Conservation (phyloP, 2,329 filamentous ascomycete species). For the Plectosphaerella sp. region DNA sequence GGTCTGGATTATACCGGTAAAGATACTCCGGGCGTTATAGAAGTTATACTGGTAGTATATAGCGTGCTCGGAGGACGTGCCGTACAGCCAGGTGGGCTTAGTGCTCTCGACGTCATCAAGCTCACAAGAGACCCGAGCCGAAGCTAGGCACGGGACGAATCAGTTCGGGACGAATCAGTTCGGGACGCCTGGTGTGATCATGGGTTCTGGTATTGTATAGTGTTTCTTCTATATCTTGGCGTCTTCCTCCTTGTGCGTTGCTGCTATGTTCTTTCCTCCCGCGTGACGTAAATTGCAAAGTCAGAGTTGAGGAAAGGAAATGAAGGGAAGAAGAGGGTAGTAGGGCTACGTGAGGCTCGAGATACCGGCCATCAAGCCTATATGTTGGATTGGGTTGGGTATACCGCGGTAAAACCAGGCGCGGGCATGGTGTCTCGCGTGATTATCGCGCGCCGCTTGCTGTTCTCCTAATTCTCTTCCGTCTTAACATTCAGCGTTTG, state of each 20-base stretch:
- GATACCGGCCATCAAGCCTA: neutral
- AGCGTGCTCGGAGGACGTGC: constrained; percentile 45
- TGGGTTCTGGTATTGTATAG: too few species aligned
- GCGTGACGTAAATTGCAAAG: too few species aligned
- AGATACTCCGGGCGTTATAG: constrained; percentile 40
- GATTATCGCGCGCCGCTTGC: neutral
- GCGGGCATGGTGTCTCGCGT: neutral
- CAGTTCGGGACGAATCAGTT: too few species aligned
- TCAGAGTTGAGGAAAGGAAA: too few species aligned
- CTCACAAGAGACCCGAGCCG: too few species aligned
- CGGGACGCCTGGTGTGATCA: too few species aligned
- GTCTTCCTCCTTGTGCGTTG: too few species aligned
- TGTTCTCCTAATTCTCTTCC: neutral
- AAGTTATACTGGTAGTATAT: constrained; percentile 49
- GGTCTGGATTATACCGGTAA: constrained; percentile 59
- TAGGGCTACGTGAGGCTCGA: neutral
- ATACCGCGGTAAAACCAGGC: neutral
- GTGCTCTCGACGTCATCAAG: constrained; percentile 19
- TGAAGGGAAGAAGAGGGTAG: too few species aligned
- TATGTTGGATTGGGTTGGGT: neutral
- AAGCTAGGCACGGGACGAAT: too few species aligned
- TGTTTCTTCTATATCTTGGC: too few species aligned
- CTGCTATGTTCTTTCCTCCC: too few species aligned
- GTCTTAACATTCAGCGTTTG: neutral
- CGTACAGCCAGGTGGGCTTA: constrained; percentile 30